Evolutionary conservation across 257 asterid genomes (phyloP), one percentile per base, ranked within the genome.

Genomic region (Salvia hispanica): DNA sequence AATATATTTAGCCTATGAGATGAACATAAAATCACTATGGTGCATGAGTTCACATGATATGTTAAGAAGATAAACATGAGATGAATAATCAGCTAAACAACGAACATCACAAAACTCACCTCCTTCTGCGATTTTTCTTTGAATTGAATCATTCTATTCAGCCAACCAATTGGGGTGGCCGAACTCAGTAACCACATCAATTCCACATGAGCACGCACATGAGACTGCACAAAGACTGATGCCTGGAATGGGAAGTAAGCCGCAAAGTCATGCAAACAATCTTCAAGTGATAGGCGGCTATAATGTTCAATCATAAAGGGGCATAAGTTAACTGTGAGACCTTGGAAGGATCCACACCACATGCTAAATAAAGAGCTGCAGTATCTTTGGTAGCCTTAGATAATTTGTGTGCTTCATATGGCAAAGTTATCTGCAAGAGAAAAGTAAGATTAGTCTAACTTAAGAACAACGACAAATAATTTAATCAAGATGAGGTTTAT

Each of bases 221-320:
- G 99, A 67, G 97, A 91, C 88, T 94, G 97, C 86, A 94, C 96
- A 80, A 94, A 94, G 56, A 94, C 96, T 72, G 96, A 91, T 66
- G 97, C 96, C 97, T 94, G 82, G 7, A 70, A 59, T 76, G 36
- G 75, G 63, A 79, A 67, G 69, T 45, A 73, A 71, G 77, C 69
- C 64, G 67, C 11, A 72, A 55, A 76, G 68, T 47, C 45, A 40
- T 40, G 45, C 45, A 40, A 40, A 40, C 54, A 14, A 74, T 68
- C 39, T 66, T 18, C 16, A 55, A 42, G 60, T 3, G 44, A 68
- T 55, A 55, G 40, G 34, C 16, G 46, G 51, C 34, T 15, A 60
- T 42, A 57, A 56, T 2, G 54, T 43, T 33, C 59, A 72, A 66
- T 28, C 42, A 62, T 52, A 57, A 67, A 36, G 53, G 66, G 59